Evolutionary conservation across 2,329 filamentous ascomycete species (phyloP).

Genomic region (Ceratocystis smalleyi): DNA sequence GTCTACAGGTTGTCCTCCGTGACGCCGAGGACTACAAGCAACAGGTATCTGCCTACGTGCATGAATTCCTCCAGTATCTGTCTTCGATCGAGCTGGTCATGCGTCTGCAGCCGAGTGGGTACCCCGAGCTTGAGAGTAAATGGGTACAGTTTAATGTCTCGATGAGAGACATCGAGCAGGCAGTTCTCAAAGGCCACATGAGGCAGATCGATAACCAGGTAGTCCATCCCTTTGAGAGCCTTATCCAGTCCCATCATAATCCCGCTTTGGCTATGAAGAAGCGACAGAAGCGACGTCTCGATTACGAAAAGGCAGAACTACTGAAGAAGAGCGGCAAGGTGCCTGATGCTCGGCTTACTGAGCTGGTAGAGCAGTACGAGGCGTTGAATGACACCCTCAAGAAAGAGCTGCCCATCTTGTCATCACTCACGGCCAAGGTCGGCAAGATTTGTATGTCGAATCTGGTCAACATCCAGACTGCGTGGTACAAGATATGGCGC

Average conservation of each 20-base stretch:
- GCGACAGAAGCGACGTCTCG: constrained; percentile 77
- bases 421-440: constrained; percentile 62
- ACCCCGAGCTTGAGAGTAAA: constrained; percentile 80
- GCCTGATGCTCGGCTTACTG: constrained; percentile 67
- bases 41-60: constrained; percentile 64
- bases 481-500: constrained; percentile 72
- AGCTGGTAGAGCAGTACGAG: constrained; percentile 76
- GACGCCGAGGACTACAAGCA: constrained; percentile 88
- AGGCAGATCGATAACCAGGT: constrained; percentile 64
- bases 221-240: constrained; percentile 65
- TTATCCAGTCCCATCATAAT: constrained; percentile 66
- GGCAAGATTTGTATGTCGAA: constrained; percentile 70
- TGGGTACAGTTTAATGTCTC: constrained; percentile 84
- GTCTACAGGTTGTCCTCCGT: constrained; percentile 77
- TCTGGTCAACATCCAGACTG: constrained; percentile 68
- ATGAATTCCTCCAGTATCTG: constrained; percentile 65
- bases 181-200: constrained; percentile 74
- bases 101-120: constrained; percentile 51
- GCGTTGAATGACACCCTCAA: constrained; percentile 87
- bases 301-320: constrained; percentile 70
- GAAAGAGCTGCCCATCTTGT: constrained; percentile 76
- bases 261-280: constrained; percentile 87
- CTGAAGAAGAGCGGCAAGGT: constrained; percentile 70
- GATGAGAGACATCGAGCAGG: constrained; percentile 69
- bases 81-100: constrained; percentile 73